Evolutionary conservation across 2,329 filamentous ascomycete species (phyloP).

Genomic region (Venturia pyrina): DNA sequence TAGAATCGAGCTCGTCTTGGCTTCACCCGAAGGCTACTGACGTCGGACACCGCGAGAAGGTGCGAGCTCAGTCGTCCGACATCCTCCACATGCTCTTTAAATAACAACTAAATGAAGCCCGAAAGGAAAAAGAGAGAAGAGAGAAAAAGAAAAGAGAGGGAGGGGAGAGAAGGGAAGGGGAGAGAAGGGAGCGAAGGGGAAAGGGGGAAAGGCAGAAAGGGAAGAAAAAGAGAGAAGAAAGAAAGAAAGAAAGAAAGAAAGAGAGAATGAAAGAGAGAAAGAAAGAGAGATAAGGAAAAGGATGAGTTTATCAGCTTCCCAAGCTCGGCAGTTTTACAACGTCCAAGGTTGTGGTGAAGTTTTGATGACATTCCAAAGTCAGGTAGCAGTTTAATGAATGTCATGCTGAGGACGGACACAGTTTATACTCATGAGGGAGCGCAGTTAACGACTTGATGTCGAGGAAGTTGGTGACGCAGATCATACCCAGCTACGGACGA

Average conservation of each 20-base stretch:
- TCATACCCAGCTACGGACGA: background rate
- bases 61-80: constrained; percentile 2
- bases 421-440: too few species aligned
- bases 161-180: too few species aligned
- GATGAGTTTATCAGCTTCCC: background rate
- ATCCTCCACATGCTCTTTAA: background rate
- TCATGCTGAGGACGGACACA: background rate
- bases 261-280: background rate
- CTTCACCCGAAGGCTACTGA: background rate
- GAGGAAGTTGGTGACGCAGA: background rate
- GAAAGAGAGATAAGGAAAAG: background rate
- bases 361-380: too few species aligned
- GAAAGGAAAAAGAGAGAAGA: background rate
- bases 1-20: background rate
- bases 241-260: too few species aligned
- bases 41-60: constrained; percentile 1
- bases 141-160: background rate
- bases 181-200: too few species aligned
- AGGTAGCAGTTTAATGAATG: background rate
- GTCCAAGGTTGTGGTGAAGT: background rate
- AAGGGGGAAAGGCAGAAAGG: too few species aligned
- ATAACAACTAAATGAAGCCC: background rate
- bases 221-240: too few species aligned
- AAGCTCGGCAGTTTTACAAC: background rate
- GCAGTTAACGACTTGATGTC: too few species aligned